Base-by-base conservation (phyloP, 2,329 filamentous ascomycete genomes). In the Sarocladiaceae sp. region DNA sequence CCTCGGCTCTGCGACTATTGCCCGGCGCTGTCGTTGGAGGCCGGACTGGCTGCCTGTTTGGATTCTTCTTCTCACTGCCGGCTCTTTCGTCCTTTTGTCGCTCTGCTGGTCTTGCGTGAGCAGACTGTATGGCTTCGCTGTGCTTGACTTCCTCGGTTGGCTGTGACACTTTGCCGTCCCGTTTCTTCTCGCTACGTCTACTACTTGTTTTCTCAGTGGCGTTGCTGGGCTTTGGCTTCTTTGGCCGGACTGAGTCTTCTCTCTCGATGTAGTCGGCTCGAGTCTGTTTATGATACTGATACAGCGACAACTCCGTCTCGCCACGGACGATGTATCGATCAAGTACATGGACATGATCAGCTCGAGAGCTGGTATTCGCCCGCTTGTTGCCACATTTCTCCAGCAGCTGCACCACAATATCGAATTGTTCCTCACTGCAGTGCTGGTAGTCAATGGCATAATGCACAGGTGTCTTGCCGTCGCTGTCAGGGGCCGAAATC, bases 251-350 rank as follows among this genome's bases (percentile, higher is more conserved):
- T n/a, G n/a, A n/a, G n/a, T n/a, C n/a, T n/a, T n/a, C n/a, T n/a
- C n/a, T n/a, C n/a, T n/a, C n/a, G n/a, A n/a, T n/a, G n/a, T n/a
- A n/a, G n/a, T n/a, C n/a, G n/a, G n/a, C n/a, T n/a, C n/a, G n/a
- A n/a, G n/a, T n/a, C n/a, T n/a, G n/a, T n/a, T n/a, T 13, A 21
- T 42, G 39, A 20, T 42, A 42, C 15, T 42, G 23, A 20, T 24
- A 42, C n/a, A 42, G 23, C 12, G 39, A 42, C 39, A 42, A n/a
- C n/a, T n/a, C n/a, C n/a, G n/a, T n/a, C n/a, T n/a, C n/a, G n/a
- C n/a, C n/a, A n/a, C n/a, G n/a, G n/a, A n/a, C n/a, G n/a, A n/a
- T n/a, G n/a, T n/a, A n/a, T n/a, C n/a, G n/a, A n/a, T n/a, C n/a
- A n/a, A n/a, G 23, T 13, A 29, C 39, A 6, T 29, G 24, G 5